These are phyloP conservation scores for Protoeuglena noctilucae DNA, from an alignment of 139 green algal genomes.

Conservation along the genomic window DNA sequence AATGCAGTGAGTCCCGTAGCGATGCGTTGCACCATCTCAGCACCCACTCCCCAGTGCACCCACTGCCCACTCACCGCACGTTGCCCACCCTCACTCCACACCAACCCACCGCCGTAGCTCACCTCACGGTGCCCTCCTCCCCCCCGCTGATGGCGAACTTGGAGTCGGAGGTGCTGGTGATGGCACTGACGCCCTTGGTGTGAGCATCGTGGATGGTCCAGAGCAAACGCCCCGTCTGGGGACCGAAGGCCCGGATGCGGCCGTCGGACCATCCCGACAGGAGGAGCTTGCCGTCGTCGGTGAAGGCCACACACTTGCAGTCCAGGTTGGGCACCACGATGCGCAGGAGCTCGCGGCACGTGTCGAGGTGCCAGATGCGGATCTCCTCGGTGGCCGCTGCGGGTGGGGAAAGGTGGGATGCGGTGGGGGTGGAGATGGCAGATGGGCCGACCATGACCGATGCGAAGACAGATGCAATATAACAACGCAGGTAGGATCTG, in stretches of 20 bases:
- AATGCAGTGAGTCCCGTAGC: too few relatives aligned
- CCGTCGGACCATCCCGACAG: conserved; percentile 61
- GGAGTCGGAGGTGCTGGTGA: conserved; percentile 37
- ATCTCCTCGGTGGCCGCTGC: conserved; percentile 44
- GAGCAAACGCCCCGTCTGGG: conserved; percentile 58
- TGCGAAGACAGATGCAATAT: too few relatives aligned
- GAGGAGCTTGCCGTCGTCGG: conserved; percentile 45
- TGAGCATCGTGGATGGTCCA: conserved; percentile 70
- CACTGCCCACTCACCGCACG: too few relatives aligned
- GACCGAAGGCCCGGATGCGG: conserved; percentile 61
- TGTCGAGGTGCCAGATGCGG: conserved; percentile 54
- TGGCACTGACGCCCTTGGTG: conserved; percentile 49
- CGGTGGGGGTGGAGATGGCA: too few relatives aligned
- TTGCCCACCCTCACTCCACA: conserved; percentile 29
- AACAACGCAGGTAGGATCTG: too few relatives aligned
- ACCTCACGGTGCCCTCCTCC: conserved; percentile 21
- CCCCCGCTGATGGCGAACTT: conserved; percentile 45
- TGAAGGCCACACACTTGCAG: conserved; percentile 57
- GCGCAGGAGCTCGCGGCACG: conserved; percentile 59
- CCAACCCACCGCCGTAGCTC: background rate
- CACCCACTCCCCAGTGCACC: too few relatives aligned
- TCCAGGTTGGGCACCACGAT: conserved; percentile 58
- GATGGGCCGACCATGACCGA: too few relatives aligned
- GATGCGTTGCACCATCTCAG: too few relatives aligned
- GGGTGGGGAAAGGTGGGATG: too few relatives aligned